These are phyloP conservation scores for Trichothecium sympodiale DNA, from an alignment of 2,329 filamentous ascomycete species.

Conservation along the genomic window DNA sequence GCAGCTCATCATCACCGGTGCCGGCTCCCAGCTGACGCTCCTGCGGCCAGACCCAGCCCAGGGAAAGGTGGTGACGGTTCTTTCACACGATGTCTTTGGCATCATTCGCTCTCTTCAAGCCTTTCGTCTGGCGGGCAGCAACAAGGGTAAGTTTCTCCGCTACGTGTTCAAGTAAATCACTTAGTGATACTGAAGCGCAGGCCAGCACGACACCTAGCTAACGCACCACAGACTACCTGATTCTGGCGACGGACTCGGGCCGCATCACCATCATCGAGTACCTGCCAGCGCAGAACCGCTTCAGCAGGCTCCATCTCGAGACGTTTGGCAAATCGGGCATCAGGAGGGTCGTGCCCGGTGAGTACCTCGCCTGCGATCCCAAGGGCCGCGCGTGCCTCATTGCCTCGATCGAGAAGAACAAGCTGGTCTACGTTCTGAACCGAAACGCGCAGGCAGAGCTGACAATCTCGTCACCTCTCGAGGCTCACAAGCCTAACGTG, in stretches of 20 bases:
- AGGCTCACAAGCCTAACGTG: constrained; percentile 88
- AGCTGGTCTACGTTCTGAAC: constrained; percentile 97
- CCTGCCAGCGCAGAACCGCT: constrained; percentile 71
- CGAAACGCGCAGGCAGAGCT: constrained; percentile 89
- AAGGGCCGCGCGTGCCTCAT: constrained; percentile 93
- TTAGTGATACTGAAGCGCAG: constrained; percentile 47
- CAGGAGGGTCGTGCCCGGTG: constrained; percentile 83
- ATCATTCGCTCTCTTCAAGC: constrained; percentile 84
- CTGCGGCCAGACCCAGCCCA: constrained; percentile 76
- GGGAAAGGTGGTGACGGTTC: constrained; percentile 74
- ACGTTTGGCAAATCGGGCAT: constrained; percentile 97
- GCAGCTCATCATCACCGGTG: constrained; percentile 92
- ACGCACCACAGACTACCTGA: constrained; percentile 69
- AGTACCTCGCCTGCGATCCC: constrained; percentile 91
- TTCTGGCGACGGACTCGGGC: constrained; percentile 90
- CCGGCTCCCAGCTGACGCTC: constrained; percentile 79
- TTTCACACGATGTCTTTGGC: constrained; percentile 91
- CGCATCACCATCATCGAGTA: constrained; percentile 93
- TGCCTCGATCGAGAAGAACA: constrained; percentile 95
- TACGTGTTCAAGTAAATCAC: constrained; percentile 37
- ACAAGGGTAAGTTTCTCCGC: constrained; percentile 67
- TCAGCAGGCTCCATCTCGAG: constrained; percentile 84
- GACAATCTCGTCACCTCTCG: constrained; percentile 91
- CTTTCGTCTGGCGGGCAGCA: constrained; percentile 86
- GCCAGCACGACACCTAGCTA: constrained; percentile 11